Base-by-base conservation (phyloP, 352 stramenopile species). In the Phytophthora brassicae region DNA sequence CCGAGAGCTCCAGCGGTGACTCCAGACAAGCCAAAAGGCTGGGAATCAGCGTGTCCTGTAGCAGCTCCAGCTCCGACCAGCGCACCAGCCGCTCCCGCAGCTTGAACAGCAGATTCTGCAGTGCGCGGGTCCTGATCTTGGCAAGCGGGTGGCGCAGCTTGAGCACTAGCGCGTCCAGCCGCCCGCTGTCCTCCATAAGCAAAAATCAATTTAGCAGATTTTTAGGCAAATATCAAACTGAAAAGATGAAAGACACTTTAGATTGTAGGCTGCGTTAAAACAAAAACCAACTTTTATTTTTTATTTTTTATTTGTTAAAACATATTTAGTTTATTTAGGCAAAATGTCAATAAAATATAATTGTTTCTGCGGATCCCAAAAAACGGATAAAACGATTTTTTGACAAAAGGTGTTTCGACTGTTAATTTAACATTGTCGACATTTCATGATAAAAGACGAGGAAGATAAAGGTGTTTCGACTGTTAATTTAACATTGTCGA, bases 31-130 rank as follows among this genome's bases (percentile, higher is more conserved):
- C 61, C 11, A 92, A 55, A 6, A 91, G 51, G 4, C 49, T 56
- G 4, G 48, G 57, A 9, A 73, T 44, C 43, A 88, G 75, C 39
- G 60, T 26, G 13, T 65, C 66, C 17, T 80, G 64, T 13, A 74
- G 56, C 16, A 29, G 35, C 31, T 67, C 58, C 36, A 87, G 70
- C 51, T 78, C 56, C 38, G 52, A 50, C 28, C 57, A 61, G 16
- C 71, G 55, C 44, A 86, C 64, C 26, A 92, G 75, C 20, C 64
- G 50, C 69, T 84, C 80, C 14, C 75, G 79, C 20, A 92, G 61
- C 70, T 94, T 94, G 60, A 88, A 84, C 4, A 79, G 54, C 24
- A 92, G 66, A 50, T 66, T 86, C 19, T 61, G 70, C 48, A 94
- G 71, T 50, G 84, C 73, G 8, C 82, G 77, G 4, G 60, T 64